Base-by-base conservation (phyloP, 805 yeast species). In the Maudiozyma pseudohumilis region DNA sequence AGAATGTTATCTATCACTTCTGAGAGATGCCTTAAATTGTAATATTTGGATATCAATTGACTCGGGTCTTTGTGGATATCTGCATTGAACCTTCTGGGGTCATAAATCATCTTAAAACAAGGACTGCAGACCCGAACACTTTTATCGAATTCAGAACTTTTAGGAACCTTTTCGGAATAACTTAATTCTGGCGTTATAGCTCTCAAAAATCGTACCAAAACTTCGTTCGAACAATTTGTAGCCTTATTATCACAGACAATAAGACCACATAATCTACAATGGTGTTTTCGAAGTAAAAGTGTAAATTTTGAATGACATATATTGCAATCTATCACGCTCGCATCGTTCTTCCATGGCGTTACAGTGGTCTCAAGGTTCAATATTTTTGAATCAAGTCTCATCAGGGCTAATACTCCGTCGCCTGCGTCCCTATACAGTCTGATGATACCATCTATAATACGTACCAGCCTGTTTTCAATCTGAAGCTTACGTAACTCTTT, bases 261-360 rank as follows among this genome's bases (percentile, higher is more conserved):
- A 20, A 59, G 52, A 0, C 97, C 97, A 63, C 98, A 89, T 19
- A 87, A 57, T 26, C 97, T 64, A 57, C 98, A 92, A 56, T 89
- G 98, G 55, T 92, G 97, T 46, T 80, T 84, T 35, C 96, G 63
- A 18, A 72, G 47, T 0, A 75, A 53, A 31, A 81, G 60, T 9
- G 70, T 65, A 55, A 86, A 92, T 22, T 52, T 49, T 10, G 66
- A 63, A 11, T 63, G 56, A 50, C 98, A 89, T 6, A 82, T 62
- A 6, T 70, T 65, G 54, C 98, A 89, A 38, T 65, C 60, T 0
- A 62, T 48, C 0, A 69, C 68, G 3, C 50, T 48, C 2, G 55
- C 40, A 41, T 71, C 81, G 38, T 70, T 70, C 41, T 73, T 74
- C 97, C 97, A 89, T 11, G 68, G 65, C 0, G 73, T 75, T 3